These are phyloP conservation scores for Dactylella cylindrospora DNA, from an alignment of 2,329 filamentous ascomycete species.

Conservation along the genomic window DNA sequence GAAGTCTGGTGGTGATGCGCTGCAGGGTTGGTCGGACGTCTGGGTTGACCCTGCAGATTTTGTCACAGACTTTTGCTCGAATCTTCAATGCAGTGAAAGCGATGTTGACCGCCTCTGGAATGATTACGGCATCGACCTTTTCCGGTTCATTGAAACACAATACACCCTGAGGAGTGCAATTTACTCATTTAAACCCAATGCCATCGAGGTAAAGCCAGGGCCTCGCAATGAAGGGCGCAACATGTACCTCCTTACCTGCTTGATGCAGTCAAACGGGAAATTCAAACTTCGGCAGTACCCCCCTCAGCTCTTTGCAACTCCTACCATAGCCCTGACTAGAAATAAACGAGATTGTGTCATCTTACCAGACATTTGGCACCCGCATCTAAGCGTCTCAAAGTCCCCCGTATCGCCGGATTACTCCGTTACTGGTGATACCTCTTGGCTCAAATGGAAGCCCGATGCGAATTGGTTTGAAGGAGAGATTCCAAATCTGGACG, in stretches of 20 bases:
- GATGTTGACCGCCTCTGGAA: not conserved
- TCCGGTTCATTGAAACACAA: conserved; percentile 24
- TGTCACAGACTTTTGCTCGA: not conserved
- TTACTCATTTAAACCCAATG: conserved; percentile 8
- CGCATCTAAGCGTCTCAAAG: conserved; percentile 9
- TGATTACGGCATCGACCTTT: conserved; percentile 23
- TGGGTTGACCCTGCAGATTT: conserved; percentile 13
- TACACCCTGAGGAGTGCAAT: conserved; percentile 5
- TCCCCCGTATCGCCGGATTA: not conserved
- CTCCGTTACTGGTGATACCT: conserved; percentile 4
- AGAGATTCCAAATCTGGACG: not conserved
- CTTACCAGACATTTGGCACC: conserved; percentile 25
- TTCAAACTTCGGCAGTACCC: conserved; percentile 16
- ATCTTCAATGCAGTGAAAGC: not conserved
- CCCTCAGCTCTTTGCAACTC: conserved; percentile 1
- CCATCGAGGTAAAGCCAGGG: not conserved
- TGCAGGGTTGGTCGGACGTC: conserved; percentile 31
- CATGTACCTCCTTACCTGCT: conserved; percentile 22
- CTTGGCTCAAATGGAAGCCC: conserved; percentile 23
- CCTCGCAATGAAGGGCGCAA: not conserved
- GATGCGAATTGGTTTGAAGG: conserved; percentile 13
- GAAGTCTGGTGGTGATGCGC: too few species aligned
- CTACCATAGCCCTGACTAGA: not conserved
- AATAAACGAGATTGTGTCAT: conserved; percentile 5
- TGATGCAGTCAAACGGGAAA: not conserved